phyloP scores from a whole-genome alignment of 108 stramenopile species.

The Nitzschia sp. region DNA sequence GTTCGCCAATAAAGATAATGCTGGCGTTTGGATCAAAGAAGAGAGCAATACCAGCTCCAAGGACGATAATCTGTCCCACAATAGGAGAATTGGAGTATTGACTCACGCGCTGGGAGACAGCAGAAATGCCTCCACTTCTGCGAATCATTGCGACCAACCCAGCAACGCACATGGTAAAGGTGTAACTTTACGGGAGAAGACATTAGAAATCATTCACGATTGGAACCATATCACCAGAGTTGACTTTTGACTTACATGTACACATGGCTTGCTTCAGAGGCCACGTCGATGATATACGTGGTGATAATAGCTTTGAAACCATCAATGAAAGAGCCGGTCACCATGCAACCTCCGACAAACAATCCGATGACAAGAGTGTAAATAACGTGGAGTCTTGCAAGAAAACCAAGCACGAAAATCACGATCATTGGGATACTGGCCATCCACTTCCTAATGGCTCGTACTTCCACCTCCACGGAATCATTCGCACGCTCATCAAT shows the following conservation, averaged over 20 bases:
- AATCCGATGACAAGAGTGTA: constrained; percentile 40
- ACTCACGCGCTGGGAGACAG: constrained; percentile 33
- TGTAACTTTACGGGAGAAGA: no score
- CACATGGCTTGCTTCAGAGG: constrained; percentile 29
- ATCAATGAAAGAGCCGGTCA: constrained; percentile 38
- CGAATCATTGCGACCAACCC: constrained; percentile 58
- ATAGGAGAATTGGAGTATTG: constrained; percentile 40
- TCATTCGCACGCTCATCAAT: not conserved
- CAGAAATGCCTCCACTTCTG: constrained; percentile 53
- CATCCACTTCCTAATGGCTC: constrained; percentile 40
- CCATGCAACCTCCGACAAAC: constrained; percentile 59
- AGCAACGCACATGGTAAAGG: constrained; percentile 58
- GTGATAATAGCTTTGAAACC: constrained; percentile 55
- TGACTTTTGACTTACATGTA: constrained; percentile 31
- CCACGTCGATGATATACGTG: constrained; percentile 44
- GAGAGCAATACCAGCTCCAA: constrained; percentile 39
- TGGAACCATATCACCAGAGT: no score
- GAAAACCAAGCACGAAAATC: constrained; percentile 37
- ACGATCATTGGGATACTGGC: constrained; percentile 52
- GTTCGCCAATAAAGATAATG: constrained; percentile 51
- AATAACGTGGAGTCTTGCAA: constrained; percentile 27
- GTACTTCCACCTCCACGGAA: constrained; percentile 12
- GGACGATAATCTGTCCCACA: constrained; percentile 45
- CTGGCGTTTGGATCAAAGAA: constrained; percentile 71
- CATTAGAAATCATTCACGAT: not conserved